phyloP scores from a whole-genome alignment of 2,329 filamentous ascomycete genomes.

The Trichophaea hybrida region DNA sequence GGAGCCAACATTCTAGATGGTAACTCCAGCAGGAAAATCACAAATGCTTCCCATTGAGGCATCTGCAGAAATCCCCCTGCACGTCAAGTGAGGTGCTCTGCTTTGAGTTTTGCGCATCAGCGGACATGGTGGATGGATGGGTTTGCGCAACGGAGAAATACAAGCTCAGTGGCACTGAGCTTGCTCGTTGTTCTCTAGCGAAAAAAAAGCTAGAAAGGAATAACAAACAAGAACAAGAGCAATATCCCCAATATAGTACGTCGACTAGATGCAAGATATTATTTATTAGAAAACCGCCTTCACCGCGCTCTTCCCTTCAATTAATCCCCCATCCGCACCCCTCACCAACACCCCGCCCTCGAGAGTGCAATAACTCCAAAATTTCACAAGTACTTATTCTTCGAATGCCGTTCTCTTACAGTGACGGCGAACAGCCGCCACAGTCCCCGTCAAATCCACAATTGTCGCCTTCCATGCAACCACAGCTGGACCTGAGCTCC shows the following conservation, averaged over 20 bases:
- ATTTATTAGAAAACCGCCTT: neutral
- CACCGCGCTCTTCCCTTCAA: neutral
- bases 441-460: neutral
- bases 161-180: neutral
- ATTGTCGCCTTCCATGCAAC: neutral
- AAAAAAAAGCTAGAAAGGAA: neutral
- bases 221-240: neutral
- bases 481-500: neutral
- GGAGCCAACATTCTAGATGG: neutral
- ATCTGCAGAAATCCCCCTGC: neutral
- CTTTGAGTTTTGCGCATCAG: neutral
- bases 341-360: neutral
- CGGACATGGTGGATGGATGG: neutral
- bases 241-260: neutral
- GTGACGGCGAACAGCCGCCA: neutral
- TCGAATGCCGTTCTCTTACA: conserved; percentile 2
- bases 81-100: neutral
- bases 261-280: neutral
- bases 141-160: neutral
- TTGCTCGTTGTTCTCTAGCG: neutral
- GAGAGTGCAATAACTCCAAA: neutral
- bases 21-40: neutral
- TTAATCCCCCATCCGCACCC: neutral
- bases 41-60: neutral
- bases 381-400: neutral